Evolutionary conservation across 2,329 filamentous ascomycete genomes (phyloP).

Genomic region (Sclerotinia trifoliorum): DNA sequence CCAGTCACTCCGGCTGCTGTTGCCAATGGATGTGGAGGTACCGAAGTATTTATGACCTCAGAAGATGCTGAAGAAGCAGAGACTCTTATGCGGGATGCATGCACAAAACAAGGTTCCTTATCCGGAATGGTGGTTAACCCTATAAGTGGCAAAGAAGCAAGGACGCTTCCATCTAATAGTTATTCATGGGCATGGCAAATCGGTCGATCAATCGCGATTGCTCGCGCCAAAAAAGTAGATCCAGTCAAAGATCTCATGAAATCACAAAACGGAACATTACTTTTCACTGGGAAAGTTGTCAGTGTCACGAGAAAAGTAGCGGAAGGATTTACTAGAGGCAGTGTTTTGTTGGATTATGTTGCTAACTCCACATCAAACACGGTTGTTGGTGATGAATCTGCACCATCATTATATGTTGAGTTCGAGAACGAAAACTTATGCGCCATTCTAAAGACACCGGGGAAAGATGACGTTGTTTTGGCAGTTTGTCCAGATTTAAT

Average conservation of each 20-base stretch:
- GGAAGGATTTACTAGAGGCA: conserved; percentile 37
- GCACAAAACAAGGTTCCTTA: conserved; percentile 34
- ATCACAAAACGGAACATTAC: conserved; percentile 34
- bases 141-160: conserved; percentile 35
- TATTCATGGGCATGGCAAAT: conserved; percentile 48
- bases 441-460: conserved; percentile 29
- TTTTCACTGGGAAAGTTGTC: conserved; percentile 38
- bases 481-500: conserved; percentile 38
- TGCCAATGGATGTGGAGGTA: conserved; percentile 31
- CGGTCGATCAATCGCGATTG: conserved; percentile 55
- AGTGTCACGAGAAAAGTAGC: conserved; percentile 35
- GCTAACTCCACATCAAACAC: conserved; percentile 8
- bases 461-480: conserved; percentile 29
- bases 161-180: conserved; percentile 35
- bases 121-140: conserved; percentile 36
- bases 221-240: conserved; percentile 35
- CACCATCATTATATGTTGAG: conserved; percentile 30
- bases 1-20: conserved; percentile 35
- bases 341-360: conserved; percentile 32
- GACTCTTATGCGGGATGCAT: conserved; percentile 36
- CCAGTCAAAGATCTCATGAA: conserved; percentile 33
- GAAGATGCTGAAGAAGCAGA: conserved; percentile 34
- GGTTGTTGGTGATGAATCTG: background rate
- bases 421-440: conserved; percentile 39
- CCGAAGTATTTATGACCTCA: conserved; percentile 31